These are phyloP conservation scores for Sporisorium scitamineum DNA, from an alignment of 1,284 basidiomycete genomes.

Conservation along the genomic window DNA sequence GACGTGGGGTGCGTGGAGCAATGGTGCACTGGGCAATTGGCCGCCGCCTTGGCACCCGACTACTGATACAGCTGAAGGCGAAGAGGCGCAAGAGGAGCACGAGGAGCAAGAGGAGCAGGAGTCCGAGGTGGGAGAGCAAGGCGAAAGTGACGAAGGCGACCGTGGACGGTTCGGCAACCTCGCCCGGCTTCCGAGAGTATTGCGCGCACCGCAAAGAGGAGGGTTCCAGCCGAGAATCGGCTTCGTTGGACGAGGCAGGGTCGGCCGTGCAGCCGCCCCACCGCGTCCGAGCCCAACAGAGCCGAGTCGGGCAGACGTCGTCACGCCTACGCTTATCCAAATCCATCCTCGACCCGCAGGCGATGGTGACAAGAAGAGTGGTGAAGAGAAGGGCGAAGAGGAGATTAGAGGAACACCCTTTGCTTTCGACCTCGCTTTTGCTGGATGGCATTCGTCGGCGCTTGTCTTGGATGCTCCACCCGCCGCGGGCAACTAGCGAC, in stretches of 20 bases:
- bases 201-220: conserved; percentile 3
- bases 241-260: conserved; percentile 15
- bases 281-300: not conserved
- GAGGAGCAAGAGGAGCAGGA: not conserved
- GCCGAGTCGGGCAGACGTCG: not conserved
- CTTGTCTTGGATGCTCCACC: conserved; percentile 32
- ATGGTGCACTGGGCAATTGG: conserved; percentile 85
- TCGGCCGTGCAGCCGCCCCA: not conserved
- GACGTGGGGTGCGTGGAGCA: conserved; percentile 84
- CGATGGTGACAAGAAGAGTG: too few species aligned
- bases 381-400: not conserved
- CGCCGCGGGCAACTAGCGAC: not conserved
- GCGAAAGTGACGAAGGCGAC: conserved; percentile 8
- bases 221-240: conserved; percentile 17
- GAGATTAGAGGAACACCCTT: conserved; percentile 8
- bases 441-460: conserved; percentile 43
- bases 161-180: conserved; percentile 19
- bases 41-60: not conserved
- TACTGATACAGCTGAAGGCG: not conserved
- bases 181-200: conserved; percentile 7
- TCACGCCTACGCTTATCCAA: conserved; percentile 2
- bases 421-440: conserved; percentile 54
- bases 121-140: not conserved
- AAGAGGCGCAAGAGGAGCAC: not conserved
- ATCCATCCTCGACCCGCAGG: not conserved